phyloP scores from a whole-genome alignment of 208 protist genomes.

The Crithidia sp. region DNA sequence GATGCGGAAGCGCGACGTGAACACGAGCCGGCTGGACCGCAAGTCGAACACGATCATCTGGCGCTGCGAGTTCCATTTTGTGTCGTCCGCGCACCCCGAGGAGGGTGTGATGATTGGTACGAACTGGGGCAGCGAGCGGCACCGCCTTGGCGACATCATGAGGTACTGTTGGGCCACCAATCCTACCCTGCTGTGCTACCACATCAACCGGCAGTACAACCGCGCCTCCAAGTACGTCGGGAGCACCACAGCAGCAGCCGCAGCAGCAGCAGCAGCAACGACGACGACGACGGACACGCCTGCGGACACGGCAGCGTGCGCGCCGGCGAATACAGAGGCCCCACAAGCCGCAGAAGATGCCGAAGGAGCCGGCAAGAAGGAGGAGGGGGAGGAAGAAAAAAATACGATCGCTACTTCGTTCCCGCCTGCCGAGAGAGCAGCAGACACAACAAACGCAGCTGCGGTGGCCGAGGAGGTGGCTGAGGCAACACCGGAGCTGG shows the following conservation, averaged over 20 bases:
- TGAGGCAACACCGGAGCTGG: slow-evolving; percentile 1
- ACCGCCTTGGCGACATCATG: slow-evolving; percentile 72
- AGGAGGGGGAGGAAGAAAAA: background rate
- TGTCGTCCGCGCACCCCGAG: slow-evolving; percentile 8
- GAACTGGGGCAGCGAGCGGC: slow-evolving; percentile 83
- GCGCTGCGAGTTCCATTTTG: slow-evolving; percentile 84
- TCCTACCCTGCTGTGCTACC: slow-evolving; percentile 74
- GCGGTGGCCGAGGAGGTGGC: background rate
- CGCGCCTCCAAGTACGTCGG: slow-evolving; percentile 59
- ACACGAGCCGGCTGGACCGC: slow-evolving; percentile 79
- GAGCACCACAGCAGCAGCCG: background rate
- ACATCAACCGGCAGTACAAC: slow-evolving; percentile 87
- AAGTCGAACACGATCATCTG: slow-evolving; percentile 81
- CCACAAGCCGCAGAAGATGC: too few relatives aligned
- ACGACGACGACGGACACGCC: background rate
- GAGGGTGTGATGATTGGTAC: slow-evolving; percentile 43
- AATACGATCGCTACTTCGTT: background rate
- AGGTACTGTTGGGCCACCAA: slow-evolving; percentile 79
- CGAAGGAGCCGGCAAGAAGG: background rate
- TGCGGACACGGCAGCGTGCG: background rate
- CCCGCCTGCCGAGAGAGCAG: background rate
- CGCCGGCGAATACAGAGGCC: background rate
- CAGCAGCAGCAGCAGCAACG: background rate
- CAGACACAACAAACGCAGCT: background rate
- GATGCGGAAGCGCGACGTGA: slow-evolving; percentile 80